phyloP scores from a whole-genome alignment of 2,329 filamentous ascomycete genomes.

The Xylariaceae sp. region DNA sequence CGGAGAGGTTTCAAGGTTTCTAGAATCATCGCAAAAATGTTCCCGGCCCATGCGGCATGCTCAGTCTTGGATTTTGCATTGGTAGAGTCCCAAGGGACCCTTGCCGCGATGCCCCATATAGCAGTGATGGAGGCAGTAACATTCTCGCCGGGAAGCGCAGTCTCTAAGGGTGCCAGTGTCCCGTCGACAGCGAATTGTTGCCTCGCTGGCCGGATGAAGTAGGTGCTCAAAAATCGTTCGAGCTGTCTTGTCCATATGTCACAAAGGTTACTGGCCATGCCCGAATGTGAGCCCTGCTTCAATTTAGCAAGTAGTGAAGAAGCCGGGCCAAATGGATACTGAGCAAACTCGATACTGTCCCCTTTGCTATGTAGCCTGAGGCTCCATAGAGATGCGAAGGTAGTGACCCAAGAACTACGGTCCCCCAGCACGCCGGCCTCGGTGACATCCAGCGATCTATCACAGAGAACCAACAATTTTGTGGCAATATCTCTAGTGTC shows the following conservation, averaged over 20 bases:
- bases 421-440: constrained; percentile 35
- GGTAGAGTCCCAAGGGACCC: constrained; percentile 26
- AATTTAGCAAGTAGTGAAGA: constrained; percentile 43
- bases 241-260: constrained; percentile 46
- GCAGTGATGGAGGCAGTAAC: constrained; percentile 40
- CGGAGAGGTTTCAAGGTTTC: constrained; percentile 18
- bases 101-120: constrained; percentile 37
- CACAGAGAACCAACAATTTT: constrained; percentile 46
- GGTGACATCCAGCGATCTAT: constrained; percentile 34
- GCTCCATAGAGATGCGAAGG: constrained; percentile 48
- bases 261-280: constrained; percentile 25
- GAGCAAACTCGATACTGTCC: constrained; percentile 49
- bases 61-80: constrained; percentile 30
- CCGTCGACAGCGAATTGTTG: constrained; percentile 44
- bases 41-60: constrained; percentile 28
- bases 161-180: constrained; percentile 40
- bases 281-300: constrained; percentile 28
- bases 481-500: constrained; percentile 47
- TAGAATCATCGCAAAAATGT: constrained; percentile 25
- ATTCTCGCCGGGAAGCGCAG: constrained; percentile 38
- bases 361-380: constrained; percentile 50
- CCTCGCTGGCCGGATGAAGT: constrained; percentile 51
- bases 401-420: constrained; percentile 47
- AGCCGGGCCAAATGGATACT: constrained; percentile 41
- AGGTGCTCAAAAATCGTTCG: constrained; percentile 48